Conservation (phyloP, 2,329 filamentous ascomycete genomes). For the Calonectria pauciramosa region DNA sequence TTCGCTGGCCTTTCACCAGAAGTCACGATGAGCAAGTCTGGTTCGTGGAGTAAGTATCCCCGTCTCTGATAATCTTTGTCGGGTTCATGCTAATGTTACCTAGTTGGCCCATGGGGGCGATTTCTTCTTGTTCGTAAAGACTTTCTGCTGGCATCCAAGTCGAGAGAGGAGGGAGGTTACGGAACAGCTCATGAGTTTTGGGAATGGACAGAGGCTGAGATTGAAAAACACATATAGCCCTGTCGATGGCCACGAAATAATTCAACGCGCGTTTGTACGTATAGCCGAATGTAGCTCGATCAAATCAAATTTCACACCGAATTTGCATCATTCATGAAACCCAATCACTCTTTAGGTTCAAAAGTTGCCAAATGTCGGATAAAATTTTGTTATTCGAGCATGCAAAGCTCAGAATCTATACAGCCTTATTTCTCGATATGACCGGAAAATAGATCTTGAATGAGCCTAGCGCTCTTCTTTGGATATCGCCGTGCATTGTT, state of each 20-base stretch:
- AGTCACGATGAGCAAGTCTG: constrained; percentile 8
- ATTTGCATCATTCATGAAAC: not conserved
- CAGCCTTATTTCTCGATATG: no score
- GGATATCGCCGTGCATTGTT: not conserved
- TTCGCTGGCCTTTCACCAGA: constrained; percentile 10
- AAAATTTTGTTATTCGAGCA: not conserved
- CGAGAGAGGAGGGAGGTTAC: constrained; percentile 13
- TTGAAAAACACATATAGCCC: not conserved
- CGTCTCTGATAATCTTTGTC: no score
- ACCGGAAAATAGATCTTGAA: not conserved
- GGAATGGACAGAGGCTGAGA: constrained; percentile 17
- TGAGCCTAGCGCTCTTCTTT: not conserved
- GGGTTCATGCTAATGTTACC: not conserved
- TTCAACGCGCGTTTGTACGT: not conserved
- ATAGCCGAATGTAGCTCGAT: not conserved
- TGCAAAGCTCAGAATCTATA: no score
- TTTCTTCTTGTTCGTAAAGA: constrained; percentile 5
- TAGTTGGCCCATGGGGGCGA: constrained; percentile 22
- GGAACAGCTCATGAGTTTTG: constrained; percentile 13
- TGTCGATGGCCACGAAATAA: not conserved
- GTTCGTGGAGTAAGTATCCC: constrained; percentile 10
- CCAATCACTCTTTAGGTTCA: not conserved
- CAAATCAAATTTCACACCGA: not conserved
- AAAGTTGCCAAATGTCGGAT: no score
- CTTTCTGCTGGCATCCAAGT: not conserved